Base-by-base conservation (phyloP, 2,329 filamentous ascomycete genomes). In the Cytospora piceae region DNA sequence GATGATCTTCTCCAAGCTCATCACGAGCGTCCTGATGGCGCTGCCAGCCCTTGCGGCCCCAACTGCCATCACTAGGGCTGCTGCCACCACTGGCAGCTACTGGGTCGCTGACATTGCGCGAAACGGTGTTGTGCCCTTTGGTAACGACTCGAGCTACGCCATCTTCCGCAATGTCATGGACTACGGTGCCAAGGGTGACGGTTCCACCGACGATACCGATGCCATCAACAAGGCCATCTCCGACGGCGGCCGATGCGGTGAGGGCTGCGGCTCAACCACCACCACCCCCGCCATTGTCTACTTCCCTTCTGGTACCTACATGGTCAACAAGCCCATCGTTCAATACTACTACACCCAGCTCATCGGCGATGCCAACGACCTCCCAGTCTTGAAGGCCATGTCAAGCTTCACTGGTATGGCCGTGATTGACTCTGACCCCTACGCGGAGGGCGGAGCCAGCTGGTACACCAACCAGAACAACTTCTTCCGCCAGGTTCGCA, bases 301-400 rank as follows among this genome's bases (percentile, higher is more conserved):
- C 82, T 96, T 98, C 81, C 94, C 93, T 49, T 83, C 92, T 14
- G 94, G 94, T 70, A 96, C 88, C 64, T 98, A 97, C 74, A 74
- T 91, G 22, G 89, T 98, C 71, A 92, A 88, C 74, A 85, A 82
- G 73, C 92, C 94, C 27, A 87, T 98, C 70, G 79, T 93, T 60
- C 90, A 93, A 76, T 90, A 90, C 77, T 98, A 98, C 83, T 97
- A 97, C 81, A 96, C 94, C 12, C 93, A 97, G 76, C 87, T 98
- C 68, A 83, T 97, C 42, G 94, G 94, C 65, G 93, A 98, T 80
- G 88, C 90, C 58, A 74, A 86, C 72, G 82, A 85, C 69, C 77
- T 89, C 17, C 93, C 94, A 0, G 89, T 89, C 0, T 82, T 97
- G 77, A 93, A 94, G 80, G 90, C 90, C 3, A 77, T 87, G 1